A percentile compares a stretch with the other conserved stretches of the same genome.
phyloP scores from a whole-genome alignment of 768 basidiomycete genomes.

The Lentinula sp. region DNA sequence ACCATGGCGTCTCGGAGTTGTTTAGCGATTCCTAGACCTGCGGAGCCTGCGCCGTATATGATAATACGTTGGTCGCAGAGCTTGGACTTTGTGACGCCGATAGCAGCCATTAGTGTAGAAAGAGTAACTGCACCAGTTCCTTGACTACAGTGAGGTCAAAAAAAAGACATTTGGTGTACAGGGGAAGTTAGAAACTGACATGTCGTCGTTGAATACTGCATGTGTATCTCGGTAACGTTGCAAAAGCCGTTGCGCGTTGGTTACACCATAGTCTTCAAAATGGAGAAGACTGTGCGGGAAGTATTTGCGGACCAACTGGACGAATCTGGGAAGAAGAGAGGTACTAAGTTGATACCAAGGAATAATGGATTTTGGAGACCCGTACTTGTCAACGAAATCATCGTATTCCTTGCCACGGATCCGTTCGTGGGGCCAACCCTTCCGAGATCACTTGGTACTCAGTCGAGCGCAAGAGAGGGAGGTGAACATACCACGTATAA shows the following conservation, averaged over 20 bases:
- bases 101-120: slow-evolving; percentile 61
- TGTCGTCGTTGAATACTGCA: slow-evolving; percentile 81
- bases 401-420: slow-evolving; percentile 73
- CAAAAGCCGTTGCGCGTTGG: slow-evolving; percentile 67
- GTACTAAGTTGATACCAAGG: not conserved
- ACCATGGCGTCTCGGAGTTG: slow-evolving; percentile 77
- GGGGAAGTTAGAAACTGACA: slow-evolving; percentile 32
- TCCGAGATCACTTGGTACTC: not conserved
- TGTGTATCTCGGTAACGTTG: slow-evolving; percentile 58
- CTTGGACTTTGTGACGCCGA: slow-evolving; percentile 56
- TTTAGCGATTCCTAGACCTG: slow-evolving; percentile 73
- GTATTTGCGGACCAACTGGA: slow-evolving; percentile 71
- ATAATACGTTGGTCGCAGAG: slow-evolving; percentile 73
- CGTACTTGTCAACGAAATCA: slow-evolving; percentile 67
- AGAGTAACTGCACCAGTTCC: slow-evolving; percentile 75
- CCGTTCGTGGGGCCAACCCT: slow-evolving; percentile 74
- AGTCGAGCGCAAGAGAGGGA: not conserved
- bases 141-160: slow-evolving; percentile 35
- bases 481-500: slow-evolving; percentile 57
- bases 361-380: not conserved
- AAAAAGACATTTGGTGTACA: not conserved
- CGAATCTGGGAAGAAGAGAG: slow-evolving; percentile 42
- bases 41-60: slow-evolving; percentile 77
- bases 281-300: slow-evolving; percentile 64
- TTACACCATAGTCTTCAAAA: slow-evolving; percentile 83